Evolutionary conservation across 73 alveolate genomes (phyloP), one percentile per base, ranked within the genome.

Genomic region (Effrenium voratum): DNA sequence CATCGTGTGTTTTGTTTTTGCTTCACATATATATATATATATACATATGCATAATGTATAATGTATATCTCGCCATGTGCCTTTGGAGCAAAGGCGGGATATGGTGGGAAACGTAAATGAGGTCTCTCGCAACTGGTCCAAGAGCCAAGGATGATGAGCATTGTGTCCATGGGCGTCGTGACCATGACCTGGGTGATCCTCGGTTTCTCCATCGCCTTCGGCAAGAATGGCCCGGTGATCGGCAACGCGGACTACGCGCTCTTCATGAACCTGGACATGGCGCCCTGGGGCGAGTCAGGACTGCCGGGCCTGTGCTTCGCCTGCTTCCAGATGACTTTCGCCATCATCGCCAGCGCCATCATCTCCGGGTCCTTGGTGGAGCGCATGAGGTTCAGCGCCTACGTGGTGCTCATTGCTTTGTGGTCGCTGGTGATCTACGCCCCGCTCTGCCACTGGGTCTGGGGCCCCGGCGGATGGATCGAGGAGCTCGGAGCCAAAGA

Each of bases 121-220:
- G n/a, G n/a, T n/a, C n/a, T n/a, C n/a, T n/a, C n/a, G n/a, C n/a
- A n/a, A n/a, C n/a, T n/a, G n/a, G n/a, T n/a, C n/a, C n/a, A n/a
- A n/a, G n/a, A n/a, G n/a, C n/a, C n/a, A n/a, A n/a, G n/a, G n/a
- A 87, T 87, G 95, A 87, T 87, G 95, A 63, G 84, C 19, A 84
- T 87, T 16, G 82, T 63, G 49, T 59, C 84, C 84, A 86, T 86
- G 95, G 84, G 70, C 75, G 43, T 86, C 49, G 95, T 86, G 34
- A 60, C 84, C 2, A 34, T 86, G 36, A 86, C 95, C 26, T 86
- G 95, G 95, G 68, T 59, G 50, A 84, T 86, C 28, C 30, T 86
- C 16, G 95, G 95, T 12, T 86, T 86, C 38, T 86, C 95, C n/a
- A 60, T 82, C 84, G 95, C 95, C 70, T 86, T 86, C 50, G 95